Percentiles rank a stretch among this genome's conserved stretches.
phyloP scores from a whole-genome alignment of 306 rosid genomes.

The Myrica gale region DNA sequence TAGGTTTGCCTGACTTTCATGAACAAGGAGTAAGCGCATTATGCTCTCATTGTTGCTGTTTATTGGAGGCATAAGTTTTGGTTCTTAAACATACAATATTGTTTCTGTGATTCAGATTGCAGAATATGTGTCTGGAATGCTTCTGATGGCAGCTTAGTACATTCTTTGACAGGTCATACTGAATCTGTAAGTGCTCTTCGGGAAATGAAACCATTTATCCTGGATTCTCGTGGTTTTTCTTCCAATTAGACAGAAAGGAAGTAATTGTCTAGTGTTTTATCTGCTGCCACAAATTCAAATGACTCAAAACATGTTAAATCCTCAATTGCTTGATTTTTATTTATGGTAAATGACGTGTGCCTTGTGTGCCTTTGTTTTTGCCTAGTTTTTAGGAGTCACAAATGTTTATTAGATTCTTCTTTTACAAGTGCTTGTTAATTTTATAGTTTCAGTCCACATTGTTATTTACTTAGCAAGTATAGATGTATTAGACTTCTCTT shows the following conservation, averaged over 20 bases:
- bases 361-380: neutral
- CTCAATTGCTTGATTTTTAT: neutral
- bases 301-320: neutral
- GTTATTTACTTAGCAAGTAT: too few relatives aligned
- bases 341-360: neutral
- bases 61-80: slow-evolving; percentile 16
- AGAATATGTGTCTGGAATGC: slow-evolving; percentile 99
- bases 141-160: slow-evolving; percentile 95
- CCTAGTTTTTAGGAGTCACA: neutral
- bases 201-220: slow-evolving; percentile 13
- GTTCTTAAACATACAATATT: slow-evolving; percentile 24
- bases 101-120: slow-evolving; percentile 65
- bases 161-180: slow-evolving; percentile 94
- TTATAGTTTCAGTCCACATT: too few relatives aligned
- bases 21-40: slow-evolving; percentile 13
- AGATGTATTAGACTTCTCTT: neutral
- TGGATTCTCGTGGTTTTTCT: slow-evolving; percentile 1
- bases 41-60: slow-evolving; percentile 15
- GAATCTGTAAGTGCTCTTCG: slow-evolving; percentile 71
- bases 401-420: neutral
- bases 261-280: slow-evolving; percentile 13
- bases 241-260: slow-evolving; percentile 5
- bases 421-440: neutral
- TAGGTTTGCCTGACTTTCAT: slow-evolving; percentile 7
- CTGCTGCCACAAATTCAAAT: neutral